Evolutionary conservation across 768 basidiomycete genomes (phyloP), one percentile per base, ranked within the genome.

Genomic region (Lentinula guzmanii): DNA sequence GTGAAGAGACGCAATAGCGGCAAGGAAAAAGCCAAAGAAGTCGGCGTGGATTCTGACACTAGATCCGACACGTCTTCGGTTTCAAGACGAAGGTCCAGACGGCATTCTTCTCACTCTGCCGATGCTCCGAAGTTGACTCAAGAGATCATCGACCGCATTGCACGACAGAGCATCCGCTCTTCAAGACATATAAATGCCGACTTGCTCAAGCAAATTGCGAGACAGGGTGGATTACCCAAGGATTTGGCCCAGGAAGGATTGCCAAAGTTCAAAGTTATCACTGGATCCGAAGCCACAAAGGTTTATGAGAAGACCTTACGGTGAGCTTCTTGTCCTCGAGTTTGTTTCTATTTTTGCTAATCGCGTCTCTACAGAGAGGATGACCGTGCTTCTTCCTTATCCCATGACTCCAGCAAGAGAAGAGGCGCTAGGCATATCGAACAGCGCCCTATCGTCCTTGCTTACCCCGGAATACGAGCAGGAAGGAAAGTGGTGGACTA

Each of bases 401-500:
- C 48, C 28, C 59, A 45, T 34, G 59, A 60, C 41, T 59, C 58
- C 4, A 37, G 33, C 46, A 50, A 37, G 10, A 37, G 41, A 28
- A 41, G 58, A 24, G 34, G 41, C 43, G 41, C 56, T 58, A 45
- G 58, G 8, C 18, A 48, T 18, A 34, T 50, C 13, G 58, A 59
- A 35, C 11, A 11, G 18, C 42, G 63, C 18, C 74, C 75, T 4
- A 72, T 81, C 21, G 79, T 82, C 13, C 81, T 82, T 65, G 82
- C 78, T 3, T 74, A 80, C 62, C 73, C 77, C 18, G 75, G 71
- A 16, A 68, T 70, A 63, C 73, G 76, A 24, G 74, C 72, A 10
- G 75, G 74, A 21, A 71, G 72, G 57, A 79, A 75, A 64, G 74
- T 75, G 42, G 75, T 81, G 37, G 79, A 83, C 65, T 82, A 79